Evolutionary conservation across 169 alveolate genomes (phyloP), one percentile per base, ranked within the genome.

Genomic region (Cytauxzoon felis): DNA sequence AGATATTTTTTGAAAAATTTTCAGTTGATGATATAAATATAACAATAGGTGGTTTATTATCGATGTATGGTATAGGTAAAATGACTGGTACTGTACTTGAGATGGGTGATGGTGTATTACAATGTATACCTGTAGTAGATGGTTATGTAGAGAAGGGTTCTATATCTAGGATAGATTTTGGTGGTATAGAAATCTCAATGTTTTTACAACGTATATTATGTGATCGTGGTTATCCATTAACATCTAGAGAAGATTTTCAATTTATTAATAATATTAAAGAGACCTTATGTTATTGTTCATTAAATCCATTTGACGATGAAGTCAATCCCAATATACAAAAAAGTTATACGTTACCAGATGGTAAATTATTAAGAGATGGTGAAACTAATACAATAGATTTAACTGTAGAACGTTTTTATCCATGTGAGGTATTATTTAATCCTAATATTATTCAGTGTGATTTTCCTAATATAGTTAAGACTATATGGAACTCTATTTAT

Each of bases 51-150:
- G 92, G 93, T 3, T 61, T 91, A 23, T 78, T 91, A 78, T 84
- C 95, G 21, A 75, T 91, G 65, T 91, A 91, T 80, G 91, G 93
- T 33, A 76, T 90, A 8, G 96, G 96, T 23, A 83, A 86, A 72
- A 87, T 88, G 21, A 85, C 96, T 29, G 96, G 96, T 36, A 78
- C 88, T 38, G 92, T 90, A 26, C 81, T 90, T 27, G 96, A 91
- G 38, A 82, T 88, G 47, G 96, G 96, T 11, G 93, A 89, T 57
- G 93, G 93, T 9, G 89, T 91, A 23, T 80, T 92, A 11, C 94
- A 91, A 61, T 88, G 84, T 29, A 87, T 91, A n/a, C 96, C 96
- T 5, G 89, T 90, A 23, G 86, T 86, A 59, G 96, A 91, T 67
- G 96, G 96, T 6, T 88, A 90, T 62, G 79, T 90, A 8, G 91